Base-by-base conservation (phyloP, 495 filamentous ascomycete genomes). In the Xylaria flabelliformis region DNA sequence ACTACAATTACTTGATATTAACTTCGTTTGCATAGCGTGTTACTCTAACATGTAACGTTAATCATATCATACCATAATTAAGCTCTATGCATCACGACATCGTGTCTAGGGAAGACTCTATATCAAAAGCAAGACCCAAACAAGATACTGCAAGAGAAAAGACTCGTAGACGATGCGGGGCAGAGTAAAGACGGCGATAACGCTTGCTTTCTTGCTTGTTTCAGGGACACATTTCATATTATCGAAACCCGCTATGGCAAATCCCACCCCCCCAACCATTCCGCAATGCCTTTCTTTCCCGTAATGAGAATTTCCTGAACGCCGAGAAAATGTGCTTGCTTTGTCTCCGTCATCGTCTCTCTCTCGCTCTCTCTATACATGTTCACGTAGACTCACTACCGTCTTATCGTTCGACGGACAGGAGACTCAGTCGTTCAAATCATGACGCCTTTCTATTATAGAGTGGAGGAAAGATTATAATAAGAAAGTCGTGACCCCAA, bases 291-390 rank as follows among this genome's bases (percentile, higher is more conserved):
- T 32, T 44, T 65, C 24, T 42, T 39, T 32, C 36, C 69, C 32
- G 3, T n/a, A 17, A n/a, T 61, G 17, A 34, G 39, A 61, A 42
- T 17, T 9, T 48, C 71, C 71, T 53, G 55, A 62, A 72, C 65
- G 64, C 65, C 71, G 41, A 72, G 67, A 67, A 61, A 51, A 59
- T 68, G 63, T 46, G 24, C 55, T 50, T 46, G 24, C 55, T 50
- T 21, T n/a, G 58, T 21, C 58, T 61, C 34, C 19, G 56, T 61
- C 56, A 61, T 17, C 3, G 55, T 19, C 0, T 56, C 10, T 58
- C 53, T 42, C 36, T 36, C 36, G 21, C 8, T 61, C 44, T 44
- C 66, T 61, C 41, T 69, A 46, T 26, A 24, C 24, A 46, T 48
- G 26, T 34, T 58, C 53, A 56, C 17, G 13, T 12, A 15, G 51